A percentile compares a stretch with the other conserved stretches of the same genome.
Conservation (phyloP, 768 basidiomycete genomes). For the Tulasnella sp. region DNA sequence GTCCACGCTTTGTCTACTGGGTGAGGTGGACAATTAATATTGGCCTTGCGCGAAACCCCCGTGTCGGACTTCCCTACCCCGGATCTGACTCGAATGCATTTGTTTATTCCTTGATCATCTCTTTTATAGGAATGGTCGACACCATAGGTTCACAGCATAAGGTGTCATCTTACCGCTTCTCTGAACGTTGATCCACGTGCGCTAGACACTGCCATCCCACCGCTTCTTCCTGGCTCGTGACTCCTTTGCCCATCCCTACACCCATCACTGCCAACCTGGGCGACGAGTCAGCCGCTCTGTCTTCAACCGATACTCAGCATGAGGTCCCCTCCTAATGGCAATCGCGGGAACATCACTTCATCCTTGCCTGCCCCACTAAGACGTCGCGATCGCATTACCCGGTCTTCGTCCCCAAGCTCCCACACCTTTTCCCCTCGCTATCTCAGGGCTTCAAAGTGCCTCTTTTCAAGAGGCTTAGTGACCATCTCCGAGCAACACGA, state of each 20-base stretch:
- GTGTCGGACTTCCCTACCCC: neutral
- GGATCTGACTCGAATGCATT: neutral
- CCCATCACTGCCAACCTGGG: neutral
- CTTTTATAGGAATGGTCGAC: slow-evolving; percentile 69
- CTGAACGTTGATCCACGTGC: slow-evolving; percentile 89
- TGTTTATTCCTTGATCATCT: neutral
- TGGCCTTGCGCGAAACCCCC: too few species aligned
- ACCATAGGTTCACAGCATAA: slow-evolving; percentile 77
- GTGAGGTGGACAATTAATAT: too few species aligned
- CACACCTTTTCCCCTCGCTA: slow-evolving; percentile 26
- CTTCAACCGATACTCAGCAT: neutral
- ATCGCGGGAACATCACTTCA: neutral
- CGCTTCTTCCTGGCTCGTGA: slow-evolving; percentile 37
- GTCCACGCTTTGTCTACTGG: slow-evolving; percentile 44
- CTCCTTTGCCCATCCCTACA: neutral
- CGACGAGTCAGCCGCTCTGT: neutral
- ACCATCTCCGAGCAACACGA: slow-evolving; percentile 17
- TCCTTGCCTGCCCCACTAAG: too few species aligned
- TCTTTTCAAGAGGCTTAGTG: slow-evolving; percentile 36
- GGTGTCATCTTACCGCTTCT: slow-evolving; percentile 85
- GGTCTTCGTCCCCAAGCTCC: too few species aligned
- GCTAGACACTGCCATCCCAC: slow-evolving; percentile 82
- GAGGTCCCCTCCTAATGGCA: neutral
- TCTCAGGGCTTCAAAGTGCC: slow-evolving; percentile 27
- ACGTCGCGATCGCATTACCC: too few species aligned